Percentiles rank a stretch among this genome's conserved stretches.
Conservation (phyloP, 2,329 filamentous ascomycete species). For the Remersonia thermophila region DNA sequence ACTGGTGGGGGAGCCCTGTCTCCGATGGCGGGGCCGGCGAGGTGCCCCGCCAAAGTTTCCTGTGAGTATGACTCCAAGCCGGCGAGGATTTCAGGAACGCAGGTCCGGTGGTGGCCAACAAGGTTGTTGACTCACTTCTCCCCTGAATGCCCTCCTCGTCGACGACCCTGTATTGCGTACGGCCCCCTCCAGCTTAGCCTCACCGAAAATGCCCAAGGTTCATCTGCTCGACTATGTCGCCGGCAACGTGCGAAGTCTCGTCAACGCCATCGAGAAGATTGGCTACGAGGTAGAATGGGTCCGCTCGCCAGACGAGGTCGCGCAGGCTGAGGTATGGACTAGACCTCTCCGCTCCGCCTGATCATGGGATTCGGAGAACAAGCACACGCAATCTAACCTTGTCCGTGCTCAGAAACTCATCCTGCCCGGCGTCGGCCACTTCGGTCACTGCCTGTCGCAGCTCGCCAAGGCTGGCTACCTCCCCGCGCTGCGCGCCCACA, state of each 20-base stretch:
- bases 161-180: not conserved
- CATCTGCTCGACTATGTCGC: constrained; percentile 82
- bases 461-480: constrained; percentile 72
- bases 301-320: constrained; percentile 68
- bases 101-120: no score
- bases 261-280: constrained; percentile 93
- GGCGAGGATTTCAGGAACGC: constrained; percentile 5
- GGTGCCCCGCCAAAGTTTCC: constrained; percentile 5
- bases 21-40: constrained; percentile 9
- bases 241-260: constrained; percentile 88
- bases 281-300: constrained; percentile 93
- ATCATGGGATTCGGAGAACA: not conserved
- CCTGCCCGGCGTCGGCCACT: constrained; percentile 91
- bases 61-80: not conserved
- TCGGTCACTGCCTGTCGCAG: constrained; percentile 86
- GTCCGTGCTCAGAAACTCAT: constrained; percentile 60
- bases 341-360: not conserved
- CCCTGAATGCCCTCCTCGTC: not conserved
- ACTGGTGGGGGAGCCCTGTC: not conserved
- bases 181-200: no score
- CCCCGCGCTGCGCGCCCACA: constrained; percentile 70
- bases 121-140: constrained; percentile 10
- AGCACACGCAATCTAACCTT: no score
- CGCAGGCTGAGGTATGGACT: constrained; percentile 70
- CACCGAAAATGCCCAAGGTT: constrained; percentile 53